Conservation (phyloP, 2,329 filamentous ascomycete genomes). For the Ambrosiella cleistominuta region DNA sequence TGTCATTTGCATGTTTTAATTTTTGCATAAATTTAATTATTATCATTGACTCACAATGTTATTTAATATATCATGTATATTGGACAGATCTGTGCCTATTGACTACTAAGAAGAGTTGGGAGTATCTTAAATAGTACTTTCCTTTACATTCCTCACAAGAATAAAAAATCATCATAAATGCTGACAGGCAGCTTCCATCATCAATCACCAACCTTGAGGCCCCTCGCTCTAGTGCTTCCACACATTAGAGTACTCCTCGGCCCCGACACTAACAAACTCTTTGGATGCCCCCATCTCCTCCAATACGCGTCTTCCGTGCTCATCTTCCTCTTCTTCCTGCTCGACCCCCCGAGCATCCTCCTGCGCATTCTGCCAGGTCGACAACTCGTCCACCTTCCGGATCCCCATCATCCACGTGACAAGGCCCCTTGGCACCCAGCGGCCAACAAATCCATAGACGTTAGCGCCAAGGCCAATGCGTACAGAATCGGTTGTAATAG, state of each 20-base stretch:
- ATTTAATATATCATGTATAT: too few relatives aligned
- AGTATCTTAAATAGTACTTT: background rate
- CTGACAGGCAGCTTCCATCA: background rate
- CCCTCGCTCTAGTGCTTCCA: conserved; percentile 17
- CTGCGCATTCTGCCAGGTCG: conserved; percentile 31
- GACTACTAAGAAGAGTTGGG: background rate
- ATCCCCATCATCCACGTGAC: conserved; percentile 93
- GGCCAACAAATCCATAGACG: conserved; percentile 71
- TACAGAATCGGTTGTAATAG: conserved; percentile 42
- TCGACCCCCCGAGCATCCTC: background rate
- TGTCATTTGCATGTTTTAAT: too few relatives aligned
- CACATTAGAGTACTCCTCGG: conserved; percentile 19
- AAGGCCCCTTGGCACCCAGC: conserved; percentile 56
- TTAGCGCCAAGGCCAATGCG: conserved; percentile 72
- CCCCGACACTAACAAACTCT: conserved; percentile 32
- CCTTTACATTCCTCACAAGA: background rate
- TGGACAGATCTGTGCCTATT: too few relatives aligned
- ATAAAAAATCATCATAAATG: background rate
- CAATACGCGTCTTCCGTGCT: conserved; percentile 19
- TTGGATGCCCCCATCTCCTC: conserved; percentile 17
- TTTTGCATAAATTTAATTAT: too few relatives aligned
- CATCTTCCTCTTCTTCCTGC: conserved; percentile 4
- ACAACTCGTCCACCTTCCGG: conserved; percentile 39
- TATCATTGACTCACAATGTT: too few relatives aligned
- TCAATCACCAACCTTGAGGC: background rate